phyloP scores from a whole-genome alignment of 1,284 basidiomycete genomes.

The Apiotrichum siamense region DNA sequence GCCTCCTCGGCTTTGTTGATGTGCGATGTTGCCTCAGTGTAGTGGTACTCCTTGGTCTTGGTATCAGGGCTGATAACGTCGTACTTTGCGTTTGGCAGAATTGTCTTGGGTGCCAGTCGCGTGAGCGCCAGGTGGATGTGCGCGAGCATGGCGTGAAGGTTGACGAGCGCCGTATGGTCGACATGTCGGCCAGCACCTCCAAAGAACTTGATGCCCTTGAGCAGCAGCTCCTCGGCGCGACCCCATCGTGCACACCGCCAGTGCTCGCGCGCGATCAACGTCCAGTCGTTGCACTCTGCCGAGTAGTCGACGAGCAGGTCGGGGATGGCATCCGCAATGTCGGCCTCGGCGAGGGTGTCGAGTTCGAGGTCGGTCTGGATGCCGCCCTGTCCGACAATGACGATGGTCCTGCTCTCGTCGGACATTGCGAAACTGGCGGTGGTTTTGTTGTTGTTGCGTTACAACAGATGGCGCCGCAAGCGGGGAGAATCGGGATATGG shows the following conservation, averaged over 20 bases:
- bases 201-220: conserved; percentile 40
- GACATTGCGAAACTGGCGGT: conserved; percentile 13
- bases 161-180: conserved; percentile 45
- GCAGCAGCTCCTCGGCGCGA: conserved; percentile 40
- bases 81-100: conserved; percentile 63
- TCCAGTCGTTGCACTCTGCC: conserved; percentile 47
- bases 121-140: conserved; percentile 74
- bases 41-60: conserved; percentile 58
- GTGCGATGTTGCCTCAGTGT: conserved; percentile 60
- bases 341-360: conserved; percentile 40
- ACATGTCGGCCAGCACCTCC: conserved; percentile 38
- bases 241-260: conserved; percentile 36
- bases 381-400: conserved; percentile 39
- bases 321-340: conserved; percentile 41
- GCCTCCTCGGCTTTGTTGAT: conserved; percentile 67
- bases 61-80: conserved; percentile 60
- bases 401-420: conserved; percentile 17
- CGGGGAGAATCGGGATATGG: no score
- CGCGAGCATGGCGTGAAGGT: conserved; percentile 71
- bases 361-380: conserved; percentile 46
- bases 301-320: conserved; percentile 39
- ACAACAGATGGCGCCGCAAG: not conserved
- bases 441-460: no score
- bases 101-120: conserved; percentile 69
- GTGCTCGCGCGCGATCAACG: conserved; percentile 45